phyloP scores from a whole-genome alignment of 148 eudicot species.

The Rheum nobile region DNA sequence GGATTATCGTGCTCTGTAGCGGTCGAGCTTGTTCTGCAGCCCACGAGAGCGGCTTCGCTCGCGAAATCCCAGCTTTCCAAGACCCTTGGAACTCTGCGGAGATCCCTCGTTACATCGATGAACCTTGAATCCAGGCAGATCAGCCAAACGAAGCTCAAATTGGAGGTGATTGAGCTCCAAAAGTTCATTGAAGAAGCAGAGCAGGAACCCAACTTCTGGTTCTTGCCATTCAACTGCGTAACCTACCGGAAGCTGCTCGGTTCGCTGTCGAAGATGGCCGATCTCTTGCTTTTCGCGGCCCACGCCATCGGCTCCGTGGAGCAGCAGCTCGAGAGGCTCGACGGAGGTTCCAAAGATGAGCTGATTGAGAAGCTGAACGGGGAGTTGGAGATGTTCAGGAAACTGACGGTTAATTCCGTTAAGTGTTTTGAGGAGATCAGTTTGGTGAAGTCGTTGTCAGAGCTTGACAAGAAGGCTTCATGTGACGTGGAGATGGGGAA shows the following conservation, averaged over 20 bases:
- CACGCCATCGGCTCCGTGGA: conserved; percentile 32
- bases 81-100: conserved; percentile 20
- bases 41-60: conserved; percentile 58
- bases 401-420: conserved; percentile 22
- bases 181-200: conserved; percentile 55
- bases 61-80: conserved; percentile 51
- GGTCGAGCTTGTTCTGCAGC: conserved; percentile 43
- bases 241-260: conserved; percentile 37
- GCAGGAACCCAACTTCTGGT: conserved; percentile 74
- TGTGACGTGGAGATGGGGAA: conserved; percentile 53
- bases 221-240: conserved; percentile 45
- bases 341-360: conserved; percentile 13
- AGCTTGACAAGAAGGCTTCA: conserved; percentile 30
- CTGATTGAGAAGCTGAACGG: conserved; percentile 24
- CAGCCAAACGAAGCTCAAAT: conserved; percentile 23
- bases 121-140: conserved; percentile 11
- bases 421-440: conserved; percentile 39
- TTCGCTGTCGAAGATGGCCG: conserved; percentile 40
- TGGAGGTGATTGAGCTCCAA: conserved; percentile 25
- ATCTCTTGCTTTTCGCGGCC: conserved; percentile 26
- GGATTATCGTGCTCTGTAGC: conserved; percentile 51
- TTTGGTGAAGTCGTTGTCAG: conserved; percentile 32
- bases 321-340: conserved; percentile 19
- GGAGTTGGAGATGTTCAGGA: conserved; percentile 31
- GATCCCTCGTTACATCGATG: conserved; percentile 17